Evolutionary conservation across 805 yeast species (phyloP).

Genomic region (Zygotorulaspora florentina): DNA sequence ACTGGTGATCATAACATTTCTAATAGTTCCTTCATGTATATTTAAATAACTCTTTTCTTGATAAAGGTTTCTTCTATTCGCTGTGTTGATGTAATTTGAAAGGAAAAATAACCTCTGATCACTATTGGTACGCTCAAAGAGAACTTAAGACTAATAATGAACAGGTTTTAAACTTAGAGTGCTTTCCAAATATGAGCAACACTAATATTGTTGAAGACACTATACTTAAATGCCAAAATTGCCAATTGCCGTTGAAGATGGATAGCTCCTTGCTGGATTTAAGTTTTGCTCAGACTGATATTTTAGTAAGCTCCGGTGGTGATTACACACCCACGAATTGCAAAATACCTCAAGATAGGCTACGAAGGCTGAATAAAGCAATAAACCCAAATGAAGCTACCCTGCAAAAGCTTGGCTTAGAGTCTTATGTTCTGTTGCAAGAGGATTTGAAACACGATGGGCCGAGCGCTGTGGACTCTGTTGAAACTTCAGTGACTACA

Average conservation of each 20-base stretch:
- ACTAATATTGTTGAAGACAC: conserved; percentile 6
- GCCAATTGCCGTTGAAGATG: conserved; percentile 41
- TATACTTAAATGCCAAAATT: conserved; percentile 41
- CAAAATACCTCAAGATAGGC: conserved; percentile 25
- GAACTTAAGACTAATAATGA: too few relatives aligned
- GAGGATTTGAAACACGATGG: conserved; percentile 10
- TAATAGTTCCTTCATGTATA: not conserved
- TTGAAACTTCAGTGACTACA: conserved; percentile 10
- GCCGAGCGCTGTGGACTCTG: conserved; percentile 6
- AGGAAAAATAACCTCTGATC: too few relatives aligned
- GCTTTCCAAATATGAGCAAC: not conserved
- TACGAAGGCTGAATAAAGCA: conserved; percentile 17
- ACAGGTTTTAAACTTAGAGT: too few relatives aligned
- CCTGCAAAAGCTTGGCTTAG: conserved; percentile 29
- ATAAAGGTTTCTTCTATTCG: too few relatives aligned
- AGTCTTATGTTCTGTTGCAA: conserved; percentile 28
- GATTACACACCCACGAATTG: conserved; percentile 7
- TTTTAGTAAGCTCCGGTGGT: conserved; percentile 32
- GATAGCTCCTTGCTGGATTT: conserved; percentile 43
- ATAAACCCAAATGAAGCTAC: conserved; percentile 26
- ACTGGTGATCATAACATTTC: conserved; percentile 18
- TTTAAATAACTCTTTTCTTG: too few relatives aligned
- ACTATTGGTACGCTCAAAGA: too few relatives aligned
- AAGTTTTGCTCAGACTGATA: conserved; percentile 42
- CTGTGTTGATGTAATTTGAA: too few relatives aligned